Percentiles rank a stretch among this genome's conserved stretches.
Evolutionary conservation across 2,329 filamentous ascomycete species (phyloP).

Genomic region (Diplocarpon mali): DNA sequence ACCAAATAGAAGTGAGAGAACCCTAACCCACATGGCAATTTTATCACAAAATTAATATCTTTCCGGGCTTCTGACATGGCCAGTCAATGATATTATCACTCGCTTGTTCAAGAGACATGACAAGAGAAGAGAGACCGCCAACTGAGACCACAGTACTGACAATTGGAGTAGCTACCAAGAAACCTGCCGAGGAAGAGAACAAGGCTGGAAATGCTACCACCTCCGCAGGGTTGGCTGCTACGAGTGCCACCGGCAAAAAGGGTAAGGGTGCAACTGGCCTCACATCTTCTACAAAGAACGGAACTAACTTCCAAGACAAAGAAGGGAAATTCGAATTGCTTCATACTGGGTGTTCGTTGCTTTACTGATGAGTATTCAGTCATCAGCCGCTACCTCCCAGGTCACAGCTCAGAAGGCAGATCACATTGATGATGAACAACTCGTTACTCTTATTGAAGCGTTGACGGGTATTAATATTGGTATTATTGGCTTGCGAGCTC

Average conservation of each 20-base stretch:
- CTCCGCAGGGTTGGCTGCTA: conserved; percentile 1
- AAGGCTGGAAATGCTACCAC: conserved; percentile 7
- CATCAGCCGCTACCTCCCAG: not conserved
- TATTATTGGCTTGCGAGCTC: too few relatives aligned
- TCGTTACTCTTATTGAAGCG: not conserved
- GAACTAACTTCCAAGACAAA: not conserved
- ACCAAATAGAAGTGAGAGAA: conserved; percentile 14
- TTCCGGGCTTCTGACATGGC: too few relatives aligned
- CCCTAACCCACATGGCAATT: conserved; percentile 15
- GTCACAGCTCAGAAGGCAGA: conserved; percentile 3
- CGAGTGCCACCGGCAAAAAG: conserved; percentile 12
- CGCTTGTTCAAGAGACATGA: too few relatives aligned
- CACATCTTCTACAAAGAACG: not conserved
- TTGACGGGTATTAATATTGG: too few relatives aligned
- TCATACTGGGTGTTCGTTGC: not conserved
- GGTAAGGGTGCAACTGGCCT: conserved; percentile 7
- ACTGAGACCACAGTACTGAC: too few relatives aligned
- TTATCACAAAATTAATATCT: too few relatives aligned
- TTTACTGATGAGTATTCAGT: not conserved
- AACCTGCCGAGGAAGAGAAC: too few relatives aligned
- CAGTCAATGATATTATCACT: too few relatives aligned
- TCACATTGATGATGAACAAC: not conserved
- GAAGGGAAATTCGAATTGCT: conserved; percentile 8
- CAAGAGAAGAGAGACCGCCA: too few relatives aligned
- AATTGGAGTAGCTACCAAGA: too few relatives aligned